Conservation (phyloP, 2,329 filamentous ascomycete species). For the Plenodomus biglobosus region DNA sequence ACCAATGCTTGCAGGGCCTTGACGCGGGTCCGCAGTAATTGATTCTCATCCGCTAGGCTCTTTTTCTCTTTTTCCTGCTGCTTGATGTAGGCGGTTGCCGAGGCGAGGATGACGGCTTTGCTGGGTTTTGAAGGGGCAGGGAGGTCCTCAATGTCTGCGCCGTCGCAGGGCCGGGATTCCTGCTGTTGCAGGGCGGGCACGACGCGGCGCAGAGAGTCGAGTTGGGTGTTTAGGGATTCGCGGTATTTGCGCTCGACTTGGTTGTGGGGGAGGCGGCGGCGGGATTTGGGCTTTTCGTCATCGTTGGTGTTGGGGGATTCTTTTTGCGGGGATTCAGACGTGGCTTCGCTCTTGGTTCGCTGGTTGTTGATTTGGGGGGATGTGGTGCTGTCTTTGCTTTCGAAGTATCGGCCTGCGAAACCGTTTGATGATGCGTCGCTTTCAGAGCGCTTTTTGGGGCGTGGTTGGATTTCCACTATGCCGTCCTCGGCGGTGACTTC, state of each 20-base stretch:
- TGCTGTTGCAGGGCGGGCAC: conserved; percentile 48
- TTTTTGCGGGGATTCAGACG: conserved; percentile 31
- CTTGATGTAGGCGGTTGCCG: conserved; percentile 51
- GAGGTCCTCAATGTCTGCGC: conserved; percentile 48
- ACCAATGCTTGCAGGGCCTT: conserved; percentile 49
- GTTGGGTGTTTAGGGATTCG: conserved; percentile 50
- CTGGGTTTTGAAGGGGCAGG: conserved; percentile 46
- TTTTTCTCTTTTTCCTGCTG: conserved; percentile 49
- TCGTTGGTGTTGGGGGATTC: conserved; percentile 21
- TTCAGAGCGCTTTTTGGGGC: conserved; percentile 42
- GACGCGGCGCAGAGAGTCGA: conserved; percentile 46
- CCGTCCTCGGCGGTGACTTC: conserved; percentile 40
- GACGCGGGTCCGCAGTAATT: conserved; percentile 43
- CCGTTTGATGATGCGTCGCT: conserved; percentile 35
- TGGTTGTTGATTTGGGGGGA: conserved; percentile 20
- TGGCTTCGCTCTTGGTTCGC: conserved; percentile 38
- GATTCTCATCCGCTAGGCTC: conserved; percentile 44
- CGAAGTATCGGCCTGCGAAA: conserved; percentile 35
- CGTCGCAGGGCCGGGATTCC: conserved; percentile 37
- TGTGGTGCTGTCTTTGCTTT: conserved; percentile 19
- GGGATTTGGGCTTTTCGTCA: conserved; percentile 38
- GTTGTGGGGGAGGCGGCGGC: conserved; percentile 47
- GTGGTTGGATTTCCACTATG: conserved; percentile 41
- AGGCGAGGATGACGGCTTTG: conserved; percentile 52
- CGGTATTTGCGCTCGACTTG: conserved; percentile 52